Evolutionary conservation across 345 rosid species (phyloP), one percentile per base, ranked within the genome.

Genomic region (Eucalyptus tenuipes): DNA sequence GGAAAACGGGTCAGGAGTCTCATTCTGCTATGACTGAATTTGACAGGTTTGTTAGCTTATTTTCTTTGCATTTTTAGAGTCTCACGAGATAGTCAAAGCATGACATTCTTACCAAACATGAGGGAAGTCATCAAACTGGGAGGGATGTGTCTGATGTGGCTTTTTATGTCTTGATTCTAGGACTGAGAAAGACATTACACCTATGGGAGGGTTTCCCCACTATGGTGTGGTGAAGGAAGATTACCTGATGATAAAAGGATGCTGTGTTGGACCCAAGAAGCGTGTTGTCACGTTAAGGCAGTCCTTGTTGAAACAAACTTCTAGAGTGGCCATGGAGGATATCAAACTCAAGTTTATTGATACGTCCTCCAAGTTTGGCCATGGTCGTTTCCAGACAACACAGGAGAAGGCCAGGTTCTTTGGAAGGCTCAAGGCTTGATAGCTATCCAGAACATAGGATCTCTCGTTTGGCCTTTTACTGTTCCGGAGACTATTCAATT

Each of bases 201-300:
- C 99, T 18, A 92, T 96, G 89, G 99, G 99, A 82, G 98, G 99
- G 85, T 97, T 97, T 91, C 97, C 99, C 13, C 99, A 96, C 45
- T 96, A 96, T 57, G 99, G 99, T 86, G 93, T 95, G 47, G 98
- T 96, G 87, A 96, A 95, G 64, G 96, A 95, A 48, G 99, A 97
- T 82, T 97, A 94, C 89, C 31, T 96, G 91, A 57, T 97, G 99
- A 94, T 97, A 80, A 96, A 96, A 92, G 99, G 99, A 44, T 90
- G 98, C 91, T 94, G 97, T 53, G 98, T 95, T 13, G 99, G 99
- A 13, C 96, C 97, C 1, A 97, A 95, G 95, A 97, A 97, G 94
- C 95, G 99, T 44, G 99, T 97, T 40, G 97, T 96, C 86, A 96
- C 99, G 2, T 90, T 97, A 90, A 94, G 99, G 89, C 99, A 94